These are phyloP conservation scores for Termitomyces sp. DNA, from an alignment of 768 basidiomycete genomes.

Conservation along the genomic window DNA sequence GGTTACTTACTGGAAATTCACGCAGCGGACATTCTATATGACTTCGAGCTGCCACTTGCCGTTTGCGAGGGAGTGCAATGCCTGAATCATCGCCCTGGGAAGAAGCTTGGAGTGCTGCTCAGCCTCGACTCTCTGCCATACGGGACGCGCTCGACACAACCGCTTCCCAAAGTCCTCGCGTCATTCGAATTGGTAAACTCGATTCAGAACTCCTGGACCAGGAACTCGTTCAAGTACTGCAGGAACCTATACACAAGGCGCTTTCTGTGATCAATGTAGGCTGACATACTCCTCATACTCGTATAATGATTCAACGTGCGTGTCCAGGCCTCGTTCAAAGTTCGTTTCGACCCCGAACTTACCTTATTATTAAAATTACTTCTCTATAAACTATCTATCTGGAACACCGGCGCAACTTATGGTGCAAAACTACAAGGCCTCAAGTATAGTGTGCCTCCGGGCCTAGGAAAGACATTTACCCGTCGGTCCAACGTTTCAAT, in stretches of 20 bases:
- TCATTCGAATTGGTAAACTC: conserved; percentile 82
- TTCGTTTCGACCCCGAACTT: conserved; percentile 72
- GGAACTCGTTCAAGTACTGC: conserved; percentile 77
- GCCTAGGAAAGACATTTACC: conserved; percentile 19
- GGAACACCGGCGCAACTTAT: conserved; percentile 77
- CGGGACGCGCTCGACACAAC: conserved; percentile 31
- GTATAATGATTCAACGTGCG: conserved; percentile 11
- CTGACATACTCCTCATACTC: background rate
- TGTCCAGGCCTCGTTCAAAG: conserved; percentile 48
- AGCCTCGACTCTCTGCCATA: conserved; percentile 47
- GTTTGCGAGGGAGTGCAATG: conserved; percentile 14
- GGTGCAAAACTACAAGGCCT: conserved; percentile 81
- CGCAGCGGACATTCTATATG: background rate
- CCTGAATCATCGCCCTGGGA: conserved; percentile 39
- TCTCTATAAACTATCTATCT: conserved; percentile 80
- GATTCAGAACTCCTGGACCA: conserved; percentile 89
- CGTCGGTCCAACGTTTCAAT: conserved; percentile 28
- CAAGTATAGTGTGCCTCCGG: conserved; percentile 41
- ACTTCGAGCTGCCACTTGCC: conserved; percentile 7
- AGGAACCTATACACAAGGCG: conserved; percentile 75
- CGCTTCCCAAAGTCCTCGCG: conserved; percentile 33
- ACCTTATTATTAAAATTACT: conserved; percentile 61
- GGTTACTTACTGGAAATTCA: background rate
- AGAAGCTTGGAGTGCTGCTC: conserved; percentile 58
- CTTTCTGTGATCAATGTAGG: conserved; percentile 61